Base-by-base conservation (phyloP, 2,329 filamentous ascomycete genomes). In the Fusarium zealandicum region DNA sequence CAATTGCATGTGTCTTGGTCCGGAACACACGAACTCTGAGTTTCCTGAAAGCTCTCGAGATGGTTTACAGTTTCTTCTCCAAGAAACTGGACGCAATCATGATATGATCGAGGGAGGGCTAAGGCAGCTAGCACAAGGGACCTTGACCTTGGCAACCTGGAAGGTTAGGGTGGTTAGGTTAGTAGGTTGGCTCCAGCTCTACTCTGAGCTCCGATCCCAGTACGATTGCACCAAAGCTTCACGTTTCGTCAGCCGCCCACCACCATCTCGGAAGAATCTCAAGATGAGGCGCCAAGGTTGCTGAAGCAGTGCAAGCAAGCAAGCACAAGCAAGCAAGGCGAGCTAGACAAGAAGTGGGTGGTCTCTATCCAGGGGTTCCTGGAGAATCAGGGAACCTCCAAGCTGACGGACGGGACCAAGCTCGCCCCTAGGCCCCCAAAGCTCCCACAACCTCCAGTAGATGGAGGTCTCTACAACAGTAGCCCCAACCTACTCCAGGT, bases 31-130 rank as follows among this genome's bases (percentile, higher is more conserved):
- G 42, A 63, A 48, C 28, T 37, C 56, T 57, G 60, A 59, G 59
- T 63, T 63, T 54, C 42, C 36, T 25, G 33, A 52, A 52, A 56
- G 33, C 38, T 47, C 42, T 32, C 36, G 14, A 30, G 47, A 53
- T 22, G 37, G 28, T 25, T 46, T 18, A 17, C 18, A 40, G 27
- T 5, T 33, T 20, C 25, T 18, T n/a, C n/a, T n/a, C n/a, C 9
- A 25, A 35, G 28, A 38, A 43, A 35, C 27, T 39, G 32, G 40
- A 51, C 39, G 40, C 45, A 51, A 59, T 49, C 51, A 48, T 63
- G 60, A 63, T 63, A 61, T 63, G 59, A 63, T 58, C n/a, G n/a
- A n/a, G 59, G 22, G 49, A 48, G 38, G 41, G 25, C 50, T 55
- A 45, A 39, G 6, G 43, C 47, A 49, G 54, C 58, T 55, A 59